These are phyloP conservation scores for Fusarium pininemorale DNA, from an alignment of 2,329 filamentous ascomycete species.

Conservation along the genomic window DNA sequence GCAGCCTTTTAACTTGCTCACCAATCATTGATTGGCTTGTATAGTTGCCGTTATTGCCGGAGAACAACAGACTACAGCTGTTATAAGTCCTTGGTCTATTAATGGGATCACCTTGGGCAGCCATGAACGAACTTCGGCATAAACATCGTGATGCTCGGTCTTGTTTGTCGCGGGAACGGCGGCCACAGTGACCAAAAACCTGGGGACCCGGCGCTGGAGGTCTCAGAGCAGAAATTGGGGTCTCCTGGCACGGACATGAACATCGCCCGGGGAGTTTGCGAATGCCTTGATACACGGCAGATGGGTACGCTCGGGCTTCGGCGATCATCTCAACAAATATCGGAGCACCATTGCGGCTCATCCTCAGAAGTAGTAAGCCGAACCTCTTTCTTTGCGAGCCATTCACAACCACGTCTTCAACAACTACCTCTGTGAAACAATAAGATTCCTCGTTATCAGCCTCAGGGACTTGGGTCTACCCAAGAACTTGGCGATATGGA, in stretches of 20 bases:
- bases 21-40: neutral
- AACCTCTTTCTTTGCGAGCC: neutral
- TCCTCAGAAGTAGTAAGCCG: slow-evolving; percentile 6
- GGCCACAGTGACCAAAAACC: slow-evolving; percentile 9
- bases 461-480: neutral
- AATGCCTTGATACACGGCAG: slow-evolving; percentile 8
- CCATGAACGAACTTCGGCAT: neutral
- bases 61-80: neutral
- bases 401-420: neutral
- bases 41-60: slow-evolving; percentile 24
- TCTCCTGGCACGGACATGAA: neutral
- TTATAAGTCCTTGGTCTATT: neutral
- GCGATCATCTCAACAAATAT: slow-evolving; percentile 14
- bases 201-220: slow-evolving; percentile 14
- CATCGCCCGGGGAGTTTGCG: slow-evolving; percentile 7
- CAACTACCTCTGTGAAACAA: neutral
- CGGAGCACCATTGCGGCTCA: slow-evolving; percentile 13
- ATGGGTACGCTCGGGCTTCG: slow-evolving; percentile 15
- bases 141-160: neutral
- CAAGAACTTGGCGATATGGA: slow-evolving; percentile 23
- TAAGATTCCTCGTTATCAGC: slow-evolving; percentile 1
- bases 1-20: slow-evolving; percentile 21
- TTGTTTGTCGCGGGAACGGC: slow-evolving; percentile 22
- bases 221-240: slow-evolving; percentile 3
- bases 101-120: slow-evolving; percentile 1